Evolutionary conservation across 768 basidiomycete species (phyloP).

Genomic region (Lactifluus piperatus): DNA sequence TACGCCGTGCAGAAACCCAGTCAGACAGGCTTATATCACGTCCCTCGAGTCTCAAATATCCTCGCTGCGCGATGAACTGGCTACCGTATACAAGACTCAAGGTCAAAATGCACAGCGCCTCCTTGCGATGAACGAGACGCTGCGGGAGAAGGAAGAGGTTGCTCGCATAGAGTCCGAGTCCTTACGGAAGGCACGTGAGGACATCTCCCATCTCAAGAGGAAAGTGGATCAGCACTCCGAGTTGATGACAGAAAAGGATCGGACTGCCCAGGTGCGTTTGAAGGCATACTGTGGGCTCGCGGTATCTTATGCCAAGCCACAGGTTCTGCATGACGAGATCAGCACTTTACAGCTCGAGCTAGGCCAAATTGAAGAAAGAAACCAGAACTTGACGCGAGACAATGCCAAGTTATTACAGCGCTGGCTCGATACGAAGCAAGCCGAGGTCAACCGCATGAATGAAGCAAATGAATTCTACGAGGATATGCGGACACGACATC

Average conservation of each 20-base stretch:
- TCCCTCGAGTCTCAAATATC: slow-evolving; percentile 94
- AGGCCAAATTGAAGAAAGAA: slow-evolving; percentile 80
- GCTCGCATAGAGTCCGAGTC: slow-evolving; percentile 75
- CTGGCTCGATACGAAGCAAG: slow-evolving; percentile 93
- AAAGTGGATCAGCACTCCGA: slow-evolving; percentile 82
- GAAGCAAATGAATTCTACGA: slow-evolving; percentile 87
- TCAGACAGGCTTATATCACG: slow-evolving; percentile 78
- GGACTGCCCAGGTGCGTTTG: slow-evolving; percentile 67
- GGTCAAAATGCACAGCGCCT: slow-evolving; percentile 92
- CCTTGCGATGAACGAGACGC: slow-evolving; percentile 88
- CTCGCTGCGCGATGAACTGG: slow-evolving; percentile 82
- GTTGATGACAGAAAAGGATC: slow-evolving; percentile 81
- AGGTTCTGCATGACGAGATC: slow-evolving; percentile 95
- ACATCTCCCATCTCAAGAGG: slow-evolving; percentile 55
- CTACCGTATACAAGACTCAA: slow-evolving; percentile 92
- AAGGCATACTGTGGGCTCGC: background rate
- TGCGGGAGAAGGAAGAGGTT: slow-evolving; percentile 88
- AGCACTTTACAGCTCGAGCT: slow-evolving; percentile 87
- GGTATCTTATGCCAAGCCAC: background rate
- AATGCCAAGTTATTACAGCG: slow-evolving; percentile 93
- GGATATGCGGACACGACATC: slow-evolving; percentile 69
- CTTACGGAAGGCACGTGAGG: slow-evolving; percentile 67
- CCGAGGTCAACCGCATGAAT: slow-evolving; percentile 92
- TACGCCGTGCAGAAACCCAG: slow-evolving; percentile 52
- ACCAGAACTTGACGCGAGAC: slow-evolving; percentile 79